phyloP scores from a whole-genome alignment of 2,329 filamentous ascomycete genomes.

The Venturia pyrina region DNA sequence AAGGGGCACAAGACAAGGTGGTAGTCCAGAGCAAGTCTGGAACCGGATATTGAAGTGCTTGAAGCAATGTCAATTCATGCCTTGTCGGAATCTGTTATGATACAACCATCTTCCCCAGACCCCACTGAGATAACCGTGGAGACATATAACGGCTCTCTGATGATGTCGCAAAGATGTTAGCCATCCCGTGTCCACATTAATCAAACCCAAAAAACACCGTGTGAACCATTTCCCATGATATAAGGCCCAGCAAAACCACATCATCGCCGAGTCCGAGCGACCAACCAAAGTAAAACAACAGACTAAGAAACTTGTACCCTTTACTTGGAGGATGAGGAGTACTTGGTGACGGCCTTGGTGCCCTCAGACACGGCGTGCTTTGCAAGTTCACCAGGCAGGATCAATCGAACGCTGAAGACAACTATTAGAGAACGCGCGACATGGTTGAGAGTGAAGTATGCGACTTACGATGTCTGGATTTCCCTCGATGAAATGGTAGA shows the following conservation, averaged over 20 bases:
- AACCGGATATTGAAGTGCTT: constrained; percentile 12
- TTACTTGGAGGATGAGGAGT: constrained; percentile 99
- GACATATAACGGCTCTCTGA: constrained; percentile 9
- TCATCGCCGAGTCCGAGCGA: constrained; percentile 25
- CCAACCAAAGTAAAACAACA: constrained; percentile 41
- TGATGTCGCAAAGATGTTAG: constrained; percentile 5
- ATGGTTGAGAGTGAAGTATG: background rate
- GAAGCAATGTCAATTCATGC: constrained; percentile 13
- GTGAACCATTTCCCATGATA: constrained; percentile 10
- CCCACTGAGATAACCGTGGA: constrained; percentile 3
- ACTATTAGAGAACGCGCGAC: constrained; percentile 20
- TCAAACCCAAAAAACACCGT: constrained; percentile 6
- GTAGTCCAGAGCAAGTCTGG: constrained; percentile 10
- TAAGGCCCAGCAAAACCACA: constrained; percentile 20
- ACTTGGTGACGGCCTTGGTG: constrained; percentile 99
- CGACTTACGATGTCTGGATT: constrained; percentile 84
- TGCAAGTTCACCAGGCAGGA: constrained; percentile 95
- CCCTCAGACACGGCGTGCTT: constrained; percentile 99
- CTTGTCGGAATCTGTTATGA: constrained; percentile 9
- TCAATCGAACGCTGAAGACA: constrained; percentile 64
- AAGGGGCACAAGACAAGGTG: constrained; percentile 7
- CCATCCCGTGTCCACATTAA: constrained; percentile 10
- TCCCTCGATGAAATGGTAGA: constrained; percentile 98
- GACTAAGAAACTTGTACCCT: constrained; percentile 30
- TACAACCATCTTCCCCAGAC: constrained; percentile 2